A percentile compares a stretch with the other conserved stretches of the same genome.
Evolutionary conservation across 768 basidiomycete species (phyloP).

Genomic region (Tulasnella sp.): DNA sequence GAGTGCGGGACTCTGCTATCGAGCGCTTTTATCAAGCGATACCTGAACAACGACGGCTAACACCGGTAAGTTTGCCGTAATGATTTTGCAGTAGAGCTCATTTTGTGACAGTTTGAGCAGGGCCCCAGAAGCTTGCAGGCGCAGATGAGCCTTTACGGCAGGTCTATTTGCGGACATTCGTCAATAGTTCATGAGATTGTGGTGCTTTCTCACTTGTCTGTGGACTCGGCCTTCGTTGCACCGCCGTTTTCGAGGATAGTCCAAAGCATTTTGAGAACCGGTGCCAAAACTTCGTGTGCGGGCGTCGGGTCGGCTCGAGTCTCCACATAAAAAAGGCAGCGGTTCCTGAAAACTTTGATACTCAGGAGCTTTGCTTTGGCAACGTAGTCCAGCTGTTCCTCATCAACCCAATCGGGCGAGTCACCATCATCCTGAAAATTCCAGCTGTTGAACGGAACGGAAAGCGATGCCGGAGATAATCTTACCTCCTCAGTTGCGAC

Average conservation of each 20-base stretch:
- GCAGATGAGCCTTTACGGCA: constrained; percentile 60
- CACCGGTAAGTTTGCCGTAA: constrained; percentile 50
- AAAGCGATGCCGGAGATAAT: background rate
- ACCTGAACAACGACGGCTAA: constrained; percentile 73
- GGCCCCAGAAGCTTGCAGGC: constrained; percentile 71
- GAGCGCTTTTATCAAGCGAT: background rate
- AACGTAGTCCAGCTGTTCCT: constrained; percentile 44
- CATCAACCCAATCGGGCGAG: constrained; percentile 60
- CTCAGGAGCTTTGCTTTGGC: constrained; percentile 61
- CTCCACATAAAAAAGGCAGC: constrained; percentile 49
- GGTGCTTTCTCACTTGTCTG: constrained; percentile 35
- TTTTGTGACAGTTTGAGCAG: constrained; percentile 65
- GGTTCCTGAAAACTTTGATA: constrained; percentile 72
- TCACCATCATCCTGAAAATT: constrained; percentile 43
- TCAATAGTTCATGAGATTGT: background rate
- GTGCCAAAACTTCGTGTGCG: constrained; percentile 55
- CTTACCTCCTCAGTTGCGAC: constrained; percentile 32
- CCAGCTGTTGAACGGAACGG: background rate
- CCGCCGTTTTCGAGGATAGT: constrained; percentile 62
- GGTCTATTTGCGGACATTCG: constrained; percentile 29
- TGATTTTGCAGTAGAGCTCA: constrained; percentile 41
- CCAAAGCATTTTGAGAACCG: constrained; percentile 65
- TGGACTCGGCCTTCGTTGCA: constrained; percentile 42
- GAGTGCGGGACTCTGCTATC: background rate
- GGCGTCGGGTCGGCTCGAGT: constrained; percentile 35